phyloP scores from a whole-genome alignment of 768 basidiomycete genomes.

The Rhizopogon roseolus region DNA sequence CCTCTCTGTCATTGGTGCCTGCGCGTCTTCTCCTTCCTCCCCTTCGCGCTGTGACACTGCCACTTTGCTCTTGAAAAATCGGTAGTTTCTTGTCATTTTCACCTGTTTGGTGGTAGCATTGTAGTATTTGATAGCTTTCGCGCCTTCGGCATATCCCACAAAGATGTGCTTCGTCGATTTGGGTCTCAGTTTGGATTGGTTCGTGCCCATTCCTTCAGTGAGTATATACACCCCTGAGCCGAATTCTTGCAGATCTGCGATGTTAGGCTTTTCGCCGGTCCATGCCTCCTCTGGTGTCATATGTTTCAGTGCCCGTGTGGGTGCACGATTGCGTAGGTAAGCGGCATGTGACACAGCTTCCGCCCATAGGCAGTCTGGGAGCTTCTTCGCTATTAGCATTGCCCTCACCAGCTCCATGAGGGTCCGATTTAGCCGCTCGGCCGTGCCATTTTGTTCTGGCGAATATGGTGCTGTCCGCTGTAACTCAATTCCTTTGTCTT shows the following conservation, averaged over 20 bases:
- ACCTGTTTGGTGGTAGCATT: too few relatives aligned
- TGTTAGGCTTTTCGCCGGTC: slow-evolving; percentile 11
- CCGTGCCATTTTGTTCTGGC: slow-evolving; percentile 32
- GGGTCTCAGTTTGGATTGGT: slow-evolving; percentile 7
- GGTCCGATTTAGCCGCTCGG: slow-evolving; percentile 33
- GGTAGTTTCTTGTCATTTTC: too few relatives aligned
- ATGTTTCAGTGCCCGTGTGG: not conserved
- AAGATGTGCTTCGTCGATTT: slow-evolving; percentile 10
- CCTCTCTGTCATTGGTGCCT: too few relatives aligned
- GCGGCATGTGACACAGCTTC: slow-evolving; percentile 22
- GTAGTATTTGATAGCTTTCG: slow-evolving; percentile 7
- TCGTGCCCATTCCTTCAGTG: not conserved
- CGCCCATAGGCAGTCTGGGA: slow-evolving; percentile 28
- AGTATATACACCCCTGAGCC: slow-evolving; percentile 5
- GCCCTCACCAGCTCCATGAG: slow-evolving; percentile 22
- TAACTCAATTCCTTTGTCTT: slow-evolving; percentile 21
- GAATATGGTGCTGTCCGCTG: slow-evolving; percentile 31
- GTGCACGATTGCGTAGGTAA: slow-evolving; percentile 22
- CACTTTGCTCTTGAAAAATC: too few relatives aligned
- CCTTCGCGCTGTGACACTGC: too few relatives aligned
- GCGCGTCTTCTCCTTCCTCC: too few relatives aligned
- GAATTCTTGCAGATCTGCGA: slow-evolving; percentile 23
- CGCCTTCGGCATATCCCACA: slow-evolving; percentile 7
- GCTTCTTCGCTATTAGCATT: slow-evolving; percentile 24
- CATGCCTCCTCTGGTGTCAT: not conserved